Evolutionary conservation across 306 rosid species (phyloP).

Genomic region (Boehmeria nivea): DNA sequence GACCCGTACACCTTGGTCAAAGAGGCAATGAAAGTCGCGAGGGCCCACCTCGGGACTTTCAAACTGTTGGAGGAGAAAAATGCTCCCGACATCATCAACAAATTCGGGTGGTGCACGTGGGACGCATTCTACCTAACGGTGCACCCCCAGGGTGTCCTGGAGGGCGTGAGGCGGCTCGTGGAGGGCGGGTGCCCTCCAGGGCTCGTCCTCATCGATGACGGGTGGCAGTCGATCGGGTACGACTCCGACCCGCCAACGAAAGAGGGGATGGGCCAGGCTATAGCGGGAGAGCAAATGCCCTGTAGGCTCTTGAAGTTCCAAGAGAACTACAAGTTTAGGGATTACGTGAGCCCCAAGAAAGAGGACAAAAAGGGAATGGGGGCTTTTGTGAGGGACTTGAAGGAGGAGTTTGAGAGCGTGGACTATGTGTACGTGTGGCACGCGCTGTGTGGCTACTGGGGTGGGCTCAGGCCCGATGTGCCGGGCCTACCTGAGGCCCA

Average conservation of each 20-base stretch:
- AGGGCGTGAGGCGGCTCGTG: constrained; percentile 54
- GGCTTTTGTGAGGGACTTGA: constrained; percentile 62
- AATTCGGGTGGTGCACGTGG: constrained; percentile 99
- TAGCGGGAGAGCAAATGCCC: constrained; percentile 92
- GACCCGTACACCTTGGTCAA: constrained; percentile 59
- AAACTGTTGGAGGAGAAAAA: constrained; percentile 64
- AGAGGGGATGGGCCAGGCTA: constrained; percentile 66
- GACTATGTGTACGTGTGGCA: constrained; percentile 94
- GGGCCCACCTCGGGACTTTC: constrained; percentile 63
- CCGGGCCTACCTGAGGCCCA: constrained; percentile 48
- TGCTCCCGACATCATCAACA: constrained; percentile 72
- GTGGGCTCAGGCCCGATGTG: constrained; percentile 69
- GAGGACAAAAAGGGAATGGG: constrained; percentile 42
- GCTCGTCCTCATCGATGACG: constrained; percentile 71
- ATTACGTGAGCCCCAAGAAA: constrained; percentile 27
- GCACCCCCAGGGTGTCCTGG: constrained; percentile 62
- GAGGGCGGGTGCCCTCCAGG: constrained; percentile 92
- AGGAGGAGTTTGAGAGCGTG: constrained; percentile 55
- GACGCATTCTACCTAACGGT: constrained; percentile 90
- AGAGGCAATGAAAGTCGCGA: constrained; percentile 56
- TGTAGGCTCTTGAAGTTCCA: constrained; percentile 60
- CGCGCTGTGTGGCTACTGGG: constrained; percentile 94
- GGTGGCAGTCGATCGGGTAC: constrained; percentile 82
- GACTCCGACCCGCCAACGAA: constrained; percentile 54
- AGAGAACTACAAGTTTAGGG: constrained; percentile 75